Evolutionary conservation across 495 filamentous ascomycete species (phyloP).

Genomic region (Tricharina praecox): DNA sequence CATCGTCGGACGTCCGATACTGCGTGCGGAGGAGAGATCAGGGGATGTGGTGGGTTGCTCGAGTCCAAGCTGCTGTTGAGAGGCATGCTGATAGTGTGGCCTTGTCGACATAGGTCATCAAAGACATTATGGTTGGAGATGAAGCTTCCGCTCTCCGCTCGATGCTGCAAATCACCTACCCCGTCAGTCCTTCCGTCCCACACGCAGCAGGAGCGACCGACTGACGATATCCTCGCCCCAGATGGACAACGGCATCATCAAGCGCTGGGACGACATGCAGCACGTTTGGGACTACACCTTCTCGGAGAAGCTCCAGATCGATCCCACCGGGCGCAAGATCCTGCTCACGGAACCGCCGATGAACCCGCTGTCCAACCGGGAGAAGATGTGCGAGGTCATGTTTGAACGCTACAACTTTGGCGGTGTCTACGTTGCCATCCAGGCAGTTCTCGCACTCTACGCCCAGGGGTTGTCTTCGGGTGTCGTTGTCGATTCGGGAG

Average conservation of each 20-base stretch:
- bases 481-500: conserved; percentile 93
- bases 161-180: conserved; percentile 95
- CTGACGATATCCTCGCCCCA: conserved; percentile 27
- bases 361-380: conserved; percentile 89
- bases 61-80: not conserved
- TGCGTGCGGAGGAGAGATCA: conserved; percentile 79
- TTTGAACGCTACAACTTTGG: conserved; percentile 92
- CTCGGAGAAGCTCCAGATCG: conserved; percentile 84
- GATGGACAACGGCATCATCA: conserved; percentile 99
- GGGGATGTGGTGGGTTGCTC: conserved; percentile 38
- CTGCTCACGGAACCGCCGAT: conserved; percentile 94
- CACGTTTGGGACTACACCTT: conserved; percentile 99
- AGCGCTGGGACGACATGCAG: conserved; percentile 99
- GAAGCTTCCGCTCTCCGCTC: conserved; percentile 88
- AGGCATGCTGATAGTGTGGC: conserved; percentile 7
- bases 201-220: conserved; percentile 3
- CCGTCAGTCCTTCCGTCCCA: conserved; percentile 35
- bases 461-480: conserved; percentile 92
- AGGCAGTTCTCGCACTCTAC: conserved; percentile 92
- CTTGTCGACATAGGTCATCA: conserved; percentile 40
- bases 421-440: conserved; percentile 95
- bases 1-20: conserved; percentile 93
- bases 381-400: conserved; percentile 98
- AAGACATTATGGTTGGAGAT: conserved; percentile 99
- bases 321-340: conserved; percentile 87